Percentiles rank a stretch among this genome's conserved stretches.
Conservation (phyloP, 805 yeast genomes). For the Ogataea nitratoaversa region DNA sequence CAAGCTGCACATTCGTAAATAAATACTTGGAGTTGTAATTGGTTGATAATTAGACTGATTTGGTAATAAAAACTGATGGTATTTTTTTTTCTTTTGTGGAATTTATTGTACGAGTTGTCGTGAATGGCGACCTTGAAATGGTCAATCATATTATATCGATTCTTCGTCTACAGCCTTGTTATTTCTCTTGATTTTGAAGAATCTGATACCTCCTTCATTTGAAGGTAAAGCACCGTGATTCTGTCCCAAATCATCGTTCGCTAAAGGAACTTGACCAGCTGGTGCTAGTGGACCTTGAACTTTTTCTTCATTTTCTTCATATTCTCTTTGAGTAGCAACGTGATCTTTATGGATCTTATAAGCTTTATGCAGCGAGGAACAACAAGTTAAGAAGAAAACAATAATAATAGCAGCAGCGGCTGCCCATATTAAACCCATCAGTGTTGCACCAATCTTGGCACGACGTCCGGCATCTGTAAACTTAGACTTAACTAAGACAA, state of each 20-base stretch:
- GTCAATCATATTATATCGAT: slow-evolving; percentile 13
- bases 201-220: slow-evolving; percentile 62
- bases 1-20: no score
- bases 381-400: slow-evolving; percentile 49
- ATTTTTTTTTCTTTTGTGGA: no score
- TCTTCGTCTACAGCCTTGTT: slow-evolving; percentile 39
- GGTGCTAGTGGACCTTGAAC: slow-evolving; percentile 25
- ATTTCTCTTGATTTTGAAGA: slow-evolving; percentile 67
- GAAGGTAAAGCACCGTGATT: slow-evolving; percentile 24
- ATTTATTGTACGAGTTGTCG: no score
- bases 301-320: slow-evolving; percentile 12
- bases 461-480: slow-evolving; percentile 46
- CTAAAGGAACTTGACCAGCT: slow-evolving; percentile 21
- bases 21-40: no score
- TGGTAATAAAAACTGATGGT: no score
- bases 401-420: slow-evolving; percentile 50
- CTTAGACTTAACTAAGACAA: slow-evolving; percentile 69
- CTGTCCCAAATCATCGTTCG: slow-evolving; percentile 13
- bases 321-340: slow-evolving; percentile 22
- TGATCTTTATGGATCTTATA: slow-evolving; percentile 47
- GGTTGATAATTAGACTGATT: no score
- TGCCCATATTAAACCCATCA: slow-evolving; percentile 70
- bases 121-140: not conserved
- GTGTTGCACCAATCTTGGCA: slow-evolving; percentile 51
- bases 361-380: slow-evolving; percentile 43